Percentiles rank a stretch among this genome's conserved stretches.
phyloP scores from a whole-genome alignment of 192 early-diverging fungal species.

The Phlyctochytrium bullatum region DNA sequence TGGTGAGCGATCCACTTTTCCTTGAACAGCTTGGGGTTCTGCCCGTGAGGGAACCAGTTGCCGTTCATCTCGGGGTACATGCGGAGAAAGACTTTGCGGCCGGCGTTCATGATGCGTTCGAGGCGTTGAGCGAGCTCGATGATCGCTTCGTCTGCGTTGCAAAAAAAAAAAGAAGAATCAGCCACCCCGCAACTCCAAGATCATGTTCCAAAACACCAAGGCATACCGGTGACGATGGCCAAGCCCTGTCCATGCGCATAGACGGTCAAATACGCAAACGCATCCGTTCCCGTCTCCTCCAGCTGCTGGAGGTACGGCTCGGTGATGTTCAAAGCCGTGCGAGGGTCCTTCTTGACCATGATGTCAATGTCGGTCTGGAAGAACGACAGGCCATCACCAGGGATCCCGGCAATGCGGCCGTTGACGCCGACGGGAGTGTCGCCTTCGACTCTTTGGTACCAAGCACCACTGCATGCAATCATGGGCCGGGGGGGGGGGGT shows the following conservation, averaged over 20 bases:
- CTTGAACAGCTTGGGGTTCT: neutral
- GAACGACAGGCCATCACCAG: slow-evolving; percentile 8
- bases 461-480: slow-evolving; percentile 5
- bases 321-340: neutral
- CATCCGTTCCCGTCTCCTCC: slow-evolving; percentile 32
- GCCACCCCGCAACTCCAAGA: no score
- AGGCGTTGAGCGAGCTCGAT: neutral
- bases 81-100: slow-evolving; percentile 5
- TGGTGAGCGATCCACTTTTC: no score
- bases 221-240: no score
- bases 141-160: neutral
- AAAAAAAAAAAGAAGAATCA: no score
- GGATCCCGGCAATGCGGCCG: neutral
- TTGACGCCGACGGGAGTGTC: neutral
- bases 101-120: neutral
- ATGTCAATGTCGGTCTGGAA: slow-evolving; percentile 28
- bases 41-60: slow-evolving; percentile 21
- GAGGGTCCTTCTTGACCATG: neutral
- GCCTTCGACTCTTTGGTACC: neutral
- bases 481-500: no score
- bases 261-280: slow-evolving; percentile 38
- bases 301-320: slow-evolving; percentile 20
- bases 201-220: no score
- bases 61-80: slow-evolving; percentile 26
- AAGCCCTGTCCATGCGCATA: no score